Evolutionary conservation across 495 filamentous ascomycete species (phyloP).

Genomic region (Cryomyces antarcticus): DNA sequence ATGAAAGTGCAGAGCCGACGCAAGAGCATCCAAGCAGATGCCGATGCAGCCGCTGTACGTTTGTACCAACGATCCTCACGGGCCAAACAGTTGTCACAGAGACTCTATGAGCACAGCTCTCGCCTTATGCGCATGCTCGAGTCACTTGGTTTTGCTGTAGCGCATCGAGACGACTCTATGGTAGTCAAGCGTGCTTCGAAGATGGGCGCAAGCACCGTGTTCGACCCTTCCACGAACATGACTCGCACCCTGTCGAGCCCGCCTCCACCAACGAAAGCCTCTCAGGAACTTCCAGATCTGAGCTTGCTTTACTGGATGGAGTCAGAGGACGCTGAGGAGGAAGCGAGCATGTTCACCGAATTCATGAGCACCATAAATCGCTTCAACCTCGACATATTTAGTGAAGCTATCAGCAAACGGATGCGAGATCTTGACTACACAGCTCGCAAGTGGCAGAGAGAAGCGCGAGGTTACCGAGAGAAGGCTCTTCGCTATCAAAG

Average conservation of each 20-base stretch:
- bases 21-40: slow-evolving; percentile 31
- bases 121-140: slow-evolving; percentile 61
- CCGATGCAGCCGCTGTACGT: slow-evolving; percentile 21
- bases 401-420: slow-evolving; percentile 63
- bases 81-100: slow-evolving; percentile 63
- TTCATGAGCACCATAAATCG: slow-evolving; percentile 48
- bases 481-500: slow-evolving; percentile 66
- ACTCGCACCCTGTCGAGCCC: slow-evolving; percentile 16
- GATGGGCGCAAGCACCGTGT: slow-evolving; percentile 31
- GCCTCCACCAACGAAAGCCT: slow-evolving; percentile 15
- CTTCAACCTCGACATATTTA: slow-evolving; percentile 67
- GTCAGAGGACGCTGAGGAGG: slow-evolving; percentile 38
- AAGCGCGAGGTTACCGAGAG: slow-evolving; percentile 69
- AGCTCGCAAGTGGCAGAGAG: slow-evolving; percentile 76
- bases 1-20: slow-evolving; percentile 29
- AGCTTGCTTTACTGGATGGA: slow-evolving; percentile 62
- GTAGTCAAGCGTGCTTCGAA: slow-evolving; percentile 55
- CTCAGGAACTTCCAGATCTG: slow-evolving; percentile 32
- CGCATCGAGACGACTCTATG: slow-evolving; percentile 52
- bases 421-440: slow-evolving; percentile 78
- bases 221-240: slow-evolving; percentile 34
- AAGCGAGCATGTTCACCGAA: slow-evolving; percentile 46
- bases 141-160: slow-evolving; percentile 60
- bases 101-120: slow-evolving; percentile 58
- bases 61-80: slow-evolving; percentile 43